Percentiles rank a stretch among this genome's conserved stretches.
phyloP scores from a whole-genome alignment of 257 asterid genomes.

The Solanum acaule region DNA sequence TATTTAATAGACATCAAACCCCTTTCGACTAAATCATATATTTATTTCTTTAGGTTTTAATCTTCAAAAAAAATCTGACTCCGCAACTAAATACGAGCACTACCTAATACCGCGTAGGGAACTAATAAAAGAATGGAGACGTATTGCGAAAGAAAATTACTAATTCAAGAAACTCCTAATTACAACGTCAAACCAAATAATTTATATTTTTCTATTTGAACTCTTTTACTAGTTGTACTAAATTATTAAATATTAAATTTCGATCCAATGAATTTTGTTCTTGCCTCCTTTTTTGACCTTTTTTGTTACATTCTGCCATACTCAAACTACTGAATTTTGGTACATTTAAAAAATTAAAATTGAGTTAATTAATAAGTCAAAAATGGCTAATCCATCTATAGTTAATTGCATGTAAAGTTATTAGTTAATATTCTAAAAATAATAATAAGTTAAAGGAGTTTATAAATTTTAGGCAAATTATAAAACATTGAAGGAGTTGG shows the following conservation, averaged over 20 bases:
- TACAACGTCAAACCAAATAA: neutral
- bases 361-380: neutral
- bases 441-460: neutral
- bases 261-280: neutral
- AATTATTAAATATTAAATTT: neutral
- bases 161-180: neutral
- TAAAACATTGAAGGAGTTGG: neutral
- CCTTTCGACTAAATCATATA: accelerated
- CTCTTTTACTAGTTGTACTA: neutral
- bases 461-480: neutral
- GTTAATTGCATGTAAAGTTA: neutral
- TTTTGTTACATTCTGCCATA: neutral
- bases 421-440: neutral
- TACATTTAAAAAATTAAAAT: neutral
- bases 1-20: accelerated
- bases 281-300: neutral
- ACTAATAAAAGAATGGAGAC: neutral
- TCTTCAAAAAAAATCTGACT: no score
- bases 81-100: no score
- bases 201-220: neutral
- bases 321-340: neutral
- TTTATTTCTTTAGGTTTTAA: no score
- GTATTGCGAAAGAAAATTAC: neutral
- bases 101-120: neutral
- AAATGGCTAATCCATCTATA: neutral